Conservation (phyloP, 768 basidiomycete genomes). For the Candolleomyces eurysporus region DNA sequence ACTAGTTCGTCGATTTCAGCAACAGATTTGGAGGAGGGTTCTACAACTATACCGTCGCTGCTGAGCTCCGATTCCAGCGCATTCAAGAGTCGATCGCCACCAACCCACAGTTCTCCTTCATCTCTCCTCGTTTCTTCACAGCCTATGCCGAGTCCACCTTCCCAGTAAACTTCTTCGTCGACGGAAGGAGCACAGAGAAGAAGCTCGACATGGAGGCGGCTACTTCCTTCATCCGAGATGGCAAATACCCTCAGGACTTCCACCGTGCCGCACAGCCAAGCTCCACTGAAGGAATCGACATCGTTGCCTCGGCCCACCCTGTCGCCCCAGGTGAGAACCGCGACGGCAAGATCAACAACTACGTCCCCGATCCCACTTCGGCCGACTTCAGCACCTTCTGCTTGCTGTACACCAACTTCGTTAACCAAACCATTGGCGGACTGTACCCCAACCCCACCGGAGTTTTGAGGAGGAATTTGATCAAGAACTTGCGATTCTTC, state of each 20-base stretch:
- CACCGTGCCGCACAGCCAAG: constrained; percentile 9
- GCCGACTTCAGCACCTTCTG: constrained; percentile 13
- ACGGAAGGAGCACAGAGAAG: constrained; percentile 14
- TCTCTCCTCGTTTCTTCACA: constrained; percentile 14
- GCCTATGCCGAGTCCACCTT: constrained; percentile 15
- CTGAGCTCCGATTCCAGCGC: constrained; percentile 13
- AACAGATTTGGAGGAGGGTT: constrained; percentile 19
- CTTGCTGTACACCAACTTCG: constrained; percentile 14
- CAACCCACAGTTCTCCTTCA: constrained; percentile 16
- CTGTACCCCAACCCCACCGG: constrained; percentile 19
- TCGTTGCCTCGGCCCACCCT: constrained; percentile 7
- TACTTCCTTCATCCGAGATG: constrained; percentile 17
- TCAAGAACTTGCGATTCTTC: constrained; percentile 12
- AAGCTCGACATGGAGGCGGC: constrained; percentile 13
- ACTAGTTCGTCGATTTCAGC: constrained; percentile 13
- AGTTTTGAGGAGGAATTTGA: constrained; percentile 11
- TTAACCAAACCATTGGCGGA: constrained; percentile 10
- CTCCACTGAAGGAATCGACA: constrained; percentile 1
- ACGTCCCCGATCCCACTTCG: constrained; percentile 12
- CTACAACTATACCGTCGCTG: constrained; percentile 17
- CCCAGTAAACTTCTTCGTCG: constrained; percentile 17
- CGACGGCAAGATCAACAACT: constrained; percentile 11
- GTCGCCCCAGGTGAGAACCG: constrained; percentile 14
- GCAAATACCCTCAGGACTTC: constrained; percentile 17
- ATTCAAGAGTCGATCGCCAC: constrained; percentile 20